A percentile compares a stretch with the other conserved stretches of the same genome.
These are phyloP conservation scores for Wickerhamomyces xylosicus DNA, from an alignment of 805 yeast species.

Conservation along the genomic window DNA sequence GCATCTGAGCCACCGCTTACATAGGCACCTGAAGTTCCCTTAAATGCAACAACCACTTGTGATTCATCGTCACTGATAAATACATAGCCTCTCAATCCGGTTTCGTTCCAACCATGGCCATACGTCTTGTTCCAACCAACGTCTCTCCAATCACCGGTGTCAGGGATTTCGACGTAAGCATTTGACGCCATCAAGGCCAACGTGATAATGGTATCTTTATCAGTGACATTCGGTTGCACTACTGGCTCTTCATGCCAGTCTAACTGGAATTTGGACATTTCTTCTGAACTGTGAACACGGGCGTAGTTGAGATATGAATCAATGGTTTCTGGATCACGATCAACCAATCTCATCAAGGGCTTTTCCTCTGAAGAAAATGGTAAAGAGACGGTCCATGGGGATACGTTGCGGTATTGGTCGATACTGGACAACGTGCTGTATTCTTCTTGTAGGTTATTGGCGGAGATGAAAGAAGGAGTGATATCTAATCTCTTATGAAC, in stretches of 20 bases:
- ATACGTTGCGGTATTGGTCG: constrained; percentile 16
- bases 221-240: constrained; percentile 64
- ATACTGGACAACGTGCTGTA: constrained; percentile 9
- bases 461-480: constrained; percentile 27
- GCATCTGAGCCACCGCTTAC: constrained; percentile 71
- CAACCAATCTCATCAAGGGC: constrained; percentile 26
- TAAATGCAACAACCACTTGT: constrained; percentile 66
- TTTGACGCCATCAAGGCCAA: constrained; percentile 83
- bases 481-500: constrained; percentile 41
- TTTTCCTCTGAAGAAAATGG: constrained; percentile 18
- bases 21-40: constrained; percentile 87
- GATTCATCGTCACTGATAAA: constrained; percentile 54
- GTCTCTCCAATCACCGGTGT: constrained; percentile 81
- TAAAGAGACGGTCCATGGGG: constrained; percentile 30
- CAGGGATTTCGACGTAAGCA: constrained; percentile 77
- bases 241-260: constrained; percentile 58
- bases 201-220: constrained; percentile 60
- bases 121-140: constrained; percentile 49
- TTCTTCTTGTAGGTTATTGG: constrained; percentile 6
- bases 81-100: constrained; percentile 85
- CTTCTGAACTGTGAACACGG: constrained; percentile 21
- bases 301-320: constrained; percentile 60
- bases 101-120: constrained; percentile 79
- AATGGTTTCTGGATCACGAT: constrained; percentile 49
- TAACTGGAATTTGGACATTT: constrained; percentile 29